Evolutionary conservation across 2,329 filamentous ascomycete species (phyloP).

Genomic region (Aspergillus ruber): DNA sequence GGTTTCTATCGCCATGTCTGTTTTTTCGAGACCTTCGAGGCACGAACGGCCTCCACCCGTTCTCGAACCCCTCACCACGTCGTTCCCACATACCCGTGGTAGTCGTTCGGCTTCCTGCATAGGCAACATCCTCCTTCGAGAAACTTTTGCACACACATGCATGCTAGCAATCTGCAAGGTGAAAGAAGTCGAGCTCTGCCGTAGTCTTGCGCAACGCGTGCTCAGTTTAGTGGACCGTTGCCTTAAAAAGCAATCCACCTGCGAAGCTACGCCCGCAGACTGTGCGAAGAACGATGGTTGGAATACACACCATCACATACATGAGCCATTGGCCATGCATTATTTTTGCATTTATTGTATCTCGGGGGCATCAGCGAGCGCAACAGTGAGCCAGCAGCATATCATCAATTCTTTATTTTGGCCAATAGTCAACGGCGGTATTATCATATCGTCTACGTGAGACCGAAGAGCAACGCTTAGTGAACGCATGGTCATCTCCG

Average conservation of each 20-base stretch:
- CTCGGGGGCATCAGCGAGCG: conserved; percentile 46
- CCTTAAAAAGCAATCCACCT: conserved; percentile 42
- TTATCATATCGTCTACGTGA: background rate
- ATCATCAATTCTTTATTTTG: conserved; percentile 11
- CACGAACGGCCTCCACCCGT: conserved; percentile 31
- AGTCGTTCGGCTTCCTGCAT: conserved; percentile 21
- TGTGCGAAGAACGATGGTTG: conserved; percentile 23
- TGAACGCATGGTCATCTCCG: background rate
- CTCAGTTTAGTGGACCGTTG: conserved; percentile 36
- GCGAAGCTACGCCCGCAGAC: conserved; percentile 23
- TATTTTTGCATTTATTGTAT: conserved; percentile 16
- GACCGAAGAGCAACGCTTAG: background rate
- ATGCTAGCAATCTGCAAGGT: conserved; percentile 25
- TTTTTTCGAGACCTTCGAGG: conserved; percentile 35
- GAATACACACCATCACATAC: conserved; percentile 15
- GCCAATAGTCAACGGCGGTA: background rate
- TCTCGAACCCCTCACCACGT: conserved; percentile 20
- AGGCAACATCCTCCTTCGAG: conserved; percentile 31
- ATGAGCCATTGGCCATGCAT: conserved; percentile 22
- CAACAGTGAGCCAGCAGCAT: conserved; percentile 44
- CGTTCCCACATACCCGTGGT: conserved; percentile 18
- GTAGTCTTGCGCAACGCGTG: conserved; percentile 42
- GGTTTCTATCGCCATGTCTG: conserved; percentile 63
- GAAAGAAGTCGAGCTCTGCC: conserved; percentile 53
- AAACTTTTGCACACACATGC: conserved; percentile 21